A percentile compares a stretch with the other conserved stretches of the same genome.
phyloP scores from a whole-genome alignment of 192 early-diverging fungal species.

The Umbelopsis sp. region DNA sequence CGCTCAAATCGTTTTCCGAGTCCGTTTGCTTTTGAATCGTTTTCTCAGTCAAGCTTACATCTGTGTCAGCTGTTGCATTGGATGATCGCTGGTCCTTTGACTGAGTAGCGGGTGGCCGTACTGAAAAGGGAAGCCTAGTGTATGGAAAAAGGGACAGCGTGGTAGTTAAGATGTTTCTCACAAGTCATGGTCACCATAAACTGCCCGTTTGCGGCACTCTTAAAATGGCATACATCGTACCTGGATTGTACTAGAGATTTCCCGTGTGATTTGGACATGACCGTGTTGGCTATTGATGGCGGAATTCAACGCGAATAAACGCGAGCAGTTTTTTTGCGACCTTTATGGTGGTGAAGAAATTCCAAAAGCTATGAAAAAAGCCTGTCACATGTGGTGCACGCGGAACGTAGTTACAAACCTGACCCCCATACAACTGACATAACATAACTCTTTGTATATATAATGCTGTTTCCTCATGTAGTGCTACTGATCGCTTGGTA shows the following conservation, averaged over 20 bases:
- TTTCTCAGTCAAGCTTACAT: background rate
- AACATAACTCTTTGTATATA: constrained; percentile 4
- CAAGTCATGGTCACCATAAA: too few relatives aligned
- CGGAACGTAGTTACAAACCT: background rate
- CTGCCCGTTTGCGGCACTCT: too few relatives aligned
- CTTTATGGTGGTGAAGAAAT: too few relatives aligned
- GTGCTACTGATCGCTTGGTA: constrained; percentile 11
- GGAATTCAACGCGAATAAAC: constrained; percentile 16
- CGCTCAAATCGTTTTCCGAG: constrained; percentile 6
- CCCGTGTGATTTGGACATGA: background rate
- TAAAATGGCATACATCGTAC: background rate
- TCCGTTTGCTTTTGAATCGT: background rate
- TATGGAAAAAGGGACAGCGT: background rate
- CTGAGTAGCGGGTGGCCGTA: constrained; percentile 5
- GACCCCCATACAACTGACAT: background rate
- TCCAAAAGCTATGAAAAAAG: background rate
- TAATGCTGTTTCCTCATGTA: background rate
- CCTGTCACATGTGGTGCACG: constrained; percentile 11
- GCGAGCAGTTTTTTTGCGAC: background rate
- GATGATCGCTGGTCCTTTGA: constrained; percentile 14
- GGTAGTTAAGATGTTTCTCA: too few relatives aligned
- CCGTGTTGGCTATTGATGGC: background rate
- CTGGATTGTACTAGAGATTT: constrained; percentile 4
- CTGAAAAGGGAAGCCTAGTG: constrained; percentile 17
- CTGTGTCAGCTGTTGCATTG: constrained; percentile 1